Percentiles rank a stretch among this genome's conserved stretches.
Evolutionary conservation across 257 asterid genomes (phyloP).

Genomic region (Scutellaria galericulata): DNA sequence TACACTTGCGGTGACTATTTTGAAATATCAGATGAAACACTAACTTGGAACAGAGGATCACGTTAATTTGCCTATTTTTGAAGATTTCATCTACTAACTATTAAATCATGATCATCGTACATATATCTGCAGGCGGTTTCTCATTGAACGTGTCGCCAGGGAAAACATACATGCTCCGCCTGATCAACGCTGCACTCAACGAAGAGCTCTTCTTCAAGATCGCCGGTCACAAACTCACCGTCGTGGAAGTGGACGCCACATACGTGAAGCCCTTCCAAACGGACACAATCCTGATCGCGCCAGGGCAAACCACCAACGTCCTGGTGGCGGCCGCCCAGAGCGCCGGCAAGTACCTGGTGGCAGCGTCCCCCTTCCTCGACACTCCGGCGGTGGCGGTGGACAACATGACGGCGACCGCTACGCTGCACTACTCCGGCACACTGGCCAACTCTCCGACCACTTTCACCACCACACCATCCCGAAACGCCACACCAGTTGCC

Average conservation of each 20-base stretch:
- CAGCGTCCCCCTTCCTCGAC: conserved; percentile 85
- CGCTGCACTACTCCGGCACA: conserved; percentile 74
- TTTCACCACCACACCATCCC: conserved; percentile 56
- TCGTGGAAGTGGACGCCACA: conserved; percentile 90
- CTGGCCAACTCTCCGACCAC: conserved; percentile 46
- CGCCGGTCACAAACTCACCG: conserved; percentile 80
- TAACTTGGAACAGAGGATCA: too few species aligned
- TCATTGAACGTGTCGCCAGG: conserved; percentile 67
- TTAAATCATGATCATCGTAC: too few species aligned
- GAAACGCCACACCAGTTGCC: conserved; percentile 77
- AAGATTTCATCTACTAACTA: too few species aligned
- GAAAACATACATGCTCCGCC: conserved; percentile 75
- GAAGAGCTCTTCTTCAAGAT: conserved; percentile 93
- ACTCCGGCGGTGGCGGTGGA: conserved; percentile 67
- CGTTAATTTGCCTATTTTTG: too few species aligned
- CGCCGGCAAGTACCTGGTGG: conserved; percentile 71
- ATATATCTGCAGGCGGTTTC: conserved; percentile 55
- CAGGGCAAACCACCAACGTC: conserved; percentile 92
- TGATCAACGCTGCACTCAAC: conserved; percentile 90
- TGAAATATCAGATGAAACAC: too few species aligned
- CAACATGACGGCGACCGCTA: conserved; percentile 85
- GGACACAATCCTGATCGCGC: conserved; percentile 70
- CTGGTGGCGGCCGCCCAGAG: conserved; percentile 56
- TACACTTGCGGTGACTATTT: too few species aligned
- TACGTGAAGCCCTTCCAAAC: conserved; percentile 89